Base-by-base conservation (phyloP, 2,329 filamentous ascomycete species). In the Penicillium janthinellum region DNA sequence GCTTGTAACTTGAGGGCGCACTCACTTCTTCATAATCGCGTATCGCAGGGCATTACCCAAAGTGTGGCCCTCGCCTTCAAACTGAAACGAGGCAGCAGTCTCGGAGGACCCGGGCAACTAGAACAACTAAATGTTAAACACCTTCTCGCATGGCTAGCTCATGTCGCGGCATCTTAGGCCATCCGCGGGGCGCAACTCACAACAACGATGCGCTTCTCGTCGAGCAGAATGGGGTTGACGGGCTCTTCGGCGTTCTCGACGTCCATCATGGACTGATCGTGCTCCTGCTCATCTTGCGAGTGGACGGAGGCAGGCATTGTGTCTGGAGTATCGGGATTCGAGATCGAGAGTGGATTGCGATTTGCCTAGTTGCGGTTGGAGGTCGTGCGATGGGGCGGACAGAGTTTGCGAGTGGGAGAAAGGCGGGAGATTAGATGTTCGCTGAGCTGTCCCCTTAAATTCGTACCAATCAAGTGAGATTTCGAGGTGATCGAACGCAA, bases 11-110 rank as follows among this genome's bases (percentile, higher is more conserved):
- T 8, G 14, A 22, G n/a, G 41, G 20, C 17, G 17, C 14, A 73
- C 86, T 66, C 81, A 97, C 94, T 99, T 99, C 80, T 98, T 98
- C 91, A 96, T 97, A 71, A 99, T 96, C 64, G 97, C 90, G 75
- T 93, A 98, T 71, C 95, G 86, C 69, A 99, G 80, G 10, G 93
- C 92, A 77, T 99, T 99, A 31, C 95, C 95, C 54, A 99, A 82
- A 0, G 95, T 99, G 78, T 99, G 95, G 45, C 96, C 92, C 80
- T 99, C 95, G 48, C 91, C 88, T 61, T 90, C 87, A 70, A 99
- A 96, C 75, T 98, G 91, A 74, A 98, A 99, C 15, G 92, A 96
- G 34, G 95, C 95, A 4, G 93, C 93, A 8, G 90, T 94, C 52
- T 94, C 90, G 15, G 78, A 90, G 57, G 91, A 90, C 50, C 93